Conservation (phyloP, 2,329 filamentous ascomycete genomes). For the Xylariales sp. region DNA sequence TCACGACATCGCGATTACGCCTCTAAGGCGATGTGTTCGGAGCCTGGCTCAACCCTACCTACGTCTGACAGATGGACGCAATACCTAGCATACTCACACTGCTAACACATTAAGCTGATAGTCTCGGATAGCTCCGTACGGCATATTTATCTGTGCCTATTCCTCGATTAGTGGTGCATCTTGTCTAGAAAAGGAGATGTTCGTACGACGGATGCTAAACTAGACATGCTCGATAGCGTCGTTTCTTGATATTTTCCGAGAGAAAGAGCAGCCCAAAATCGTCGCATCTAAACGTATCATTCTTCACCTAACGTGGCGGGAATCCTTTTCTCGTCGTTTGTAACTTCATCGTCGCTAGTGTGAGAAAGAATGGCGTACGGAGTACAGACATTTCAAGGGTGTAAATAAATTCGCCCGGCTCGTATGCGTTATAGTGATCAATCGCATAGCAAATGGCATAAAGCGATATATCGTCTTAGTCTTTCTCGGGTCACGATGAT, state of each 20-base stretch:
- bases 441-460: too few relatives aligned
- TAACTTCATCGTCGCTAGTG: conserved; percentile 16
- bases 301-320: neutral
- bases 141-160: conserved; percentile 4
- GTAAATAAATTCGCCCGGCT: conserved; percentile 5
- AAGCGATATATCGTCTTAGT: neutral
- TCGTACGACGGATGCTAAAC: conserved; percentile 15
- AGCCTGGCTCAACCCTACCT: neutral
- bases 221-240: conserved; percentile 6
- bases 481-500: neutral
- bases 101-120: conserved; percentile 14
- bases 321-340: conserved; percentile 5
- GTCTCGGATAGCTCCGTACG: conserved; percentile 1
- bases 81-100: conserved; percentile 16
- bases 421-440: too few relatives aligned
- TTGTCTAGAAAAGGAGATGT: neutral
- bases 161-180: neutral
- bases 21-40: neutral
- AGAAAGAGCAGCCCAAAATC: neutral
- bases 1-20: neutral
- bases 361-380: conserved; percentile 15
- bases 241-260: neutral
- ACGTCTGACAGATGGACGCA: conserved; percentile 16
- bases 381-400: neutral
- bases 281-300: neutral